Base-by-base conservation (phyloP, 305 asterid genomes). In the Andrographis paniculata region DNA sequence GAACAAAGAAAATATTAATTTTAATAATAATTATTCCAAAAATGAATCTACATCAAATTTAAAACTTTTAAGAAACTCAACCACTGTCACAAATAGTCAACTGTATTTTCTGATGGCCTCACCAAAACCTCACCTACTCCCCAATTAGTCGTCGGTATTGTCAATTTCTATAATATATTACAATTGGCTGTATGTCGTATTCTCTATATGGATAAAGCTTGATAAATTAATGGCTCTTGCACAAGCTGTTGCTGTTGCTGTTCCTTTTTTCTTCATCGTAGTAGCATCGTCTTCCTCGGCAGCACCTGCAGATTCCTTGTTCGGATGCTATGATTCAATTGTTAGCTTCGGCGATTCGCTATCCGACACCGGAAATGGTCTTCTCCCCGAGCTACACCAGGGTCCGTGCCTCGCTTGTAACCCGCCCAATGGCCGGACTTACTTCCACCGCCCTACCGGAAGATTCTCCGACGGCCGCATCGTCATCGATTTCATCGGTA, bases 401-500 rank as follows among this genome's bases (percentile, higher is more conserved):
- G 8, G 7, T 0, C 67, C 30, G 8, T 41, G 65, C 24, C 18
- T 2, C 20, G 48, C 43, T 16, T 55, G 50, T 22, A 47, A 28
- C 6, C 67, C 59, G 18, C 91, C 91, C 9, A 74, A 83, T 30
- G 94, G 91, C 22, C 62, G 70, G 14, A 83, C 84, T 19, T 83
- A 56, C 72, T 83, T 83, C 67, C 74, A 60, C 61, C 66, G 3
- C 5, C 87, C 94, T 8, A 77, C 91, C 9, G 87, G 87, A 3
- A 60, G 94, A 2, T 66, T 14, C 61, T 77, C 79, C 61, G 72
- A 83, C 23, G 91, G 91, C 14, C 94, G 87, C 35, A 70, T 82
- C 40, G 45, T 79, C 49, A 47, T 82, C 6, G 89, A 82, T 58
- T 74, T 79, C 48, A 63, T 79, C 41, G 94, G 89, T 76, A 63